Evolutionary conservation across 352 stramenopile genomes (phyloP), one percentile per base, ranked within the genome.

Genomic region (Phytophthora tentaculata): DNA sequence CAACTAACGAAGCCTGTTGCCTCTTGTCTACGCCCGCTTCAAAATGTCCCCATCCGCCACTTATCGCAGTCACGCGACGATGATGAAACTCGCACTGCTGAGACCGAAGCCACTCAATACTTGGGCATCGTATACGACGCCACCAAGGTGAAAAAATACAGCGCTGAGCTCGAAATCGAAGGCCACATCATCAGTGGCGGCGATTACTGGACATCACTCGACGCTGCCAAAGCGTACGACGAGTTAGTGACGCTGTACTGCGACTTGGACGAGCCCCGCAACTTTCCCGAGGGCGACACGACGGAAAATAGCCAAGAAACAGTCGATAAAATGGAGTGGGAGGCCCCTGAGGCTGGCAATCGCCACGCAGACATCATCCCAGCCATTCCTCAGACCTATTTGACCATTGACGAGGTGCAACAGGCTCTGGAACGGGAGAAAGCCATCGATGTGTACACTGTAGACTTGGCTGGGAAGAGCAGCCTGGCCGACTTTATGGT

Each of bases 401-500:
- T 95, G 61, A 91, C 81, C 10, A 67, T 94, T 47, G 83, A 89
- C 14, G 87, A 95, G 61, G 77, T 95, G 20, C 61, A 83, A 20
- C 62, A 63, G 3, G 87, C 85, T 61, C 71, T 95, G 13, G 83
- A 88, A 68, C 70, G 78, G 0, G 85, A 95, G 56, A 92, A 94
- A 53, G 87, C 81, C 3, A 89, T 94, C 26, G 73, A 94, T 58
- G 76, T 95, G 44, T 90, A 92, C 72, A 90, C 79, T 22, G 79
- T 94, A 39, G 74, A 93, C 64, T 69, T 95, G 29, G 67, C 74
- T 14, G 87, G 87, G 28, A 94, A 94, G 67, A 94, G 79, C 57
- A 91, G 82, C 39, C 73, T 97, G 44, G 90, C 89, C 10, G 83
- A 96, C 61, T 90, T 88, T 70, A 97, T 97, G 90, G 80, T 97